Base-by-base conservation (phyloP, 2,329 filamentous ascomycete genomes). In the Lasiodiplodia citricola region DNA sequence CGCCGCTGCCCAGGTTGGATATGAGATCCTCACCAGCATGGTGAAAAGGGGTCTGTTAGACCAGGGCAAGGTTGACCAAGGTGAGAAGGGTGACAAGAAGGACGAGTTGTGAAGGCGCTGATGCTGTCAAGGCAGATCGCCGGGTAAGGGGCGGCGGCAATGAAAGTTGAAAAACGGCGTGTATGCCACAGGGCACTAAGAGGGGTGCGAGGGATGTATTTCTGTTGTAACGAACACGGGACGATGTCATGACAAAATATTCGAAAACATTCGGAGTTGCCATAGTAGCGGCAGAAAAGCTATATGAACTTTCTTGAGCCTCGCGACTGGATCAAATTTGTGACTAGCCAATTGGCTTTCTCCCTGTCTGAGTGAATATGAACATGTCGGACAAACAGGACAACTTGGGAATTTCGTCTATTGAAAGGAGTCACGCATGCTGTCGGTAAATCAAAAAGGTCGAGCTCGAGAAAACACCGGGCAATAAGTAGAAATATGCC, bases 1-100 rank as follows among this genome's bases (percentile, higher is more conserved):
- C 72, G 93, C 92, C 18, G 94, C 89, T 2, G 93, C 93, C 51
- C 93, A 97, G 84, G 87, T 96, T 50, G 92, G 88, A 0, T 97
- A 91, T 78, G 94, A 97, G 83, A 86, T 97, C n/a, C 79, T 97
- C 77, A 96, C 90, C 50, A 92, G 86, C 70, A 90, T 91, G 81
- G 90, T 91, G 7, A 91, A 88, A 81, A 87, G 80, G 74, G 86
- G 83, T 7, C 73, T 80, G 73, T 80, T 81, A 68, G 81, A 80
- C 52, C 76, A 80, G 66, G 77, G 76, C 41, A 79, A 73, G 68
- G 65, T 68, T 54, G 50, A 44, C 56, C 51, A 60, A 35, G 74
- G 68, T 50, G 63, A 70, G 68, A 67, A 71, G 37, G 66, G 5
- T 16, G 66, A 54, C 28, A 67, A 25, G 35, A 70, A 66, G 65